Conservation (phyloP, 2,329 filamentous ascomycete genomes). For the Orbilia brochopaga region DNA sequence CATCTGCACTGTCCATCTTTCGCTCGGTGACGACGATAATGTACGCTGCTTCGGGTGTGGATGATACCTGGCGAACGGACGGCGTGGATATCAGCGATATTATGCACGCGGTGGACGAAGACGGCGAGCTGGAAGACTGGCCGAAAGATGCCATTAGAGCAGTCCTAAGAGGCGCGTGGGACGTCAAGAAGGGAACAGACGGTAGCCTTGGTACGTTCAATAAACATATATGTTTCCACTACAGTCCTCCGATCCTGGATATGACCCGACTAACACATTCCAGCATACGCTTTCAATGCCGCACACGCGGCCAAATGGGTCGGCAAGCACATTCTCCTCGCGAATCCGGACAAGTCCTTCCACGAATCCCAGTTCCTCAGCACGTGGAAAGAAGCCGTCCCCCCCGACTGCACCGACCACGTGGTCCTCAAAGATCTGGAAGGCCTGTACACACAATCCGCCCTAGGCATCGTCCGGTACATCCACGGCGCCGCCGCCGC, state of each 20-base stretch:
- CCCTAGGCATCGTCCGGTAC: slow-evolving; percentile 35
- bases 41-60: slow-evolving; percentile 4
- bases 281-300: slow-evolving; percentile 24
- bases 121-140: slow-evolving; percentile 29
- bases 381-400: slow-evolving; percentile 22
- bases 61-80: slow-evolving; percentile 12
- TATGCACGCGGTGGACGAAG: slow-evolving; percentile 22
- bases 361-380: slow-evolving; percentile 38
- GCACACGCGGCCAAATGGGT: slow-evolving; percentile 34
- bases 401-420: slow-evolving; percentile 33
- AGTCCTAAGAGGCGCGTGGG: slow-evolving; percentile 27
- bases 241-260: too few relatives aligned
- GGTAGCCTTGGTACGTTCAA: slow-evolving; percentile 33
- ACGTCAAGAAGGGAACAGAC: slow-evolving; percentile 25
- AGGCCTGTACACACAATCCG: slow-evolving; percentile 40
- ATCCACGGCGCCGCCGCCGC: slow-evolving; percentile 27
- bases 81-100: slow-evolving; percentile 36
- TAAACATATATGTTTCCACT: too few relatives aligned
- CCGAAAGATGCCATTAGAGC: slow-evolving; percentile 30
- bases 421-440: slow-evolving; percentile 34
- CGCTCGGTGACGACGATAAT: slow-evolving; percentile 12
- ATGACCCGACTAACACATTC: background rate
- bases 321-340: slow-evolving; percentile 37
- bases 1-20: slow-evolving; percentile 20
- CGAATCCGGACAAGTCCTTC: slow-evolving; percentile 33